Conservation (phyloP, 352 stramenopile genomes). For the Globisporangium okanoganense region DNA sequence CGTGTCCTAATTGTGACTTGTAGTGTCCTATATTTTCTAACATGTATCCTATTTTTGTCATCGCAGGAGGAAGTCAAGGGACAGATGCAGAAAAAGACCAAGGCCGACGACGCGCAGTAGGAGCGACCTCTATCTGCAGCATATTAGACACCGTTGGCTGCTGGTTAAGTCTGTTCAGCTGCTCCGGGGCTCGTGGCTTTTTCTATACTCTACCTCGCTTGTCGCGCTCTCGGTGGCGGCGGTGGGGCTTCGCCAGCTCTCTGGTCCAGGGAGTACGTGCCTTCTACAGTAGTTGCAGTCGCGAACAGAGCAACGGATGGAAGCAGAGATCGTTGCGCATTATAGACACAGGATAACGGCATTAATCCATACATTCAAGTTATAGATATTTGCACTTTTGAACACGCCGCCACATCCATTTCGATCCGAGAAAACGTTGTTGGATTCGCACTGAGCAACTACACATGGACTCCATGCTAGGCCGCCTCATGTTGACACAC, state of each 20-base stretch:
- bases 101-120: not conserved
- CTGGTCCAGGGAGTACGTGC: too few species aligned
- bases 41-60: not conserved
- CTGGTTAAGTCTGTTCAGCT: not conserved
- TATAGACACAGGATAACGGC: not conserved
- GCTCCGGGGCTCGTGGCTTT: not conserved
- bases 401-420: not conserved
- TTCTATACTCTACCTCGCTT: not conserved
- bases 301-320: too few species aligned
- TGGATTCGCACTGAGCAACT: too few species aligned
- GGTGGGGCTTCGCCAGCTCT: not conserved
- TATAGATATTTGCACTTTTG: not conserved
- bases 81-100: conserved; percentile 1
- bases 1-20: not conserved
- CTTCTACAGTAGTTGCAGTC: too few species aligned
- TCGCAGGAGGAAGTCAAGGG: conserved; percentile 1
- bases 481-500: too few species aligned
- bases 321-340: not conserved
- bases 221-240: not conserved
- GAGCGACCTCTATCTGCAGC: not conserved
- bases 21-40: not conserved
- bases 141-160: not conserved
- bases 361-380: not conserved
- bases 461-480: too few species aligned
- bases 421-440: too few species aligned